phyloP scores from a whole-genome alignment of 2,329 filamentous ascomycete genomes.

The Diaporthe capsici region DNA sequence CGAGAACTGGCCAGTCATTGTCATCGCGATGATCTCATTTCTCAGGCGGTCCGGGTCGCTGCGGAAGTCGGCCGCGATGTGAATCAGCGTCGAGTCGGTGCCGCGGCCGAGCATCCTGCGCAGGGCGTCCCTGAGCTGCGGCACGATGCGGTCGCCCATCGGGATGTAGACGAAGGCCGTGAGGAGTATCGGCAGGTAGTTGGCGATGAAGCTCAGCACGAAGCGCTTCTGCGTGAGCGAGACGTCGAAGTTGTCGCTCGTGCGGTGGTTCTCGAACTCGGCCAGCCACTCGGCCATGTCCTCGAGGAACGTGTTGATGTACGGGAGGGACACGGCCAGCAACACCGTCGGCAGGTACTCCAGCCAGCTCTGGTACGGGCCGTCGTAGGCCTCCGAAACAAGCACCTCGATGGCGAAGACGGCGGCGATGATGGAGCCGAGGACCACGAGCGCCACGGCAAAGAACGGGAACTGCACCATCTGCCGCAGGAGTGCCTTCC shows the following conservation, averaged over 20 bases:
- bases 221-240: constrained; percentile 82
- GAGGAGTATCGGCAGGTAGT: constrained; percentile 81
- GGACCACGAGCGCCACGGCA: constrained; percentile 66
- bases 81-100: constrained; percentile 58
- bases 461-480: constrained; percentile 79
- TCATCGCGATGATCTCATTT: constrained; percentile 82
- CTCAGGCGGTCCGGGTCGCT: constrained; percentile 76
- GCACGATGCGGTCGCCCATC: constrained; percentile 74
- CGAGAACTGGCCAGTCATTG: constrained; percentile 79
- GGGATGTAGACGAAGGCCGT: constrained; percentile 87
- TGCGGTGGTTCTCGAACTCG: constrained; percentile 83
- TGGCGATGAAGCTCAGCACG: constrained; percentile 84
- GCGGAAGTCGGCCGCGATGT: constrained; percentile 70
- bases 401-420: constrained; percentile 83
- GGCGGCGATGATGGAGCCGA: constrained; percentile 76
- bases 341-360: constrained; percentile 81
- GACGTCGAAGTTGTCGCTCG: constrained; percentile 76
- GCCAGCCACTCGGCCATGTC: constrained; percentile 74
- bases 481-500: constrained; percentile 75
- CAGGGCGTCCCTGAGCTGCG: constrained; percentile 67
- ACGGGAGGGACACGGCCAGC: constrained; percentile 76
- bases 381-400: constrained; percentile 81
- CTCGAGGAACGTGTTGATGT: constrained; percentile 75
- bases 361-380: constrained; percentile 75
- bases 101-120: constrained; percentile 18